Evolutionary conservation across 2,329 filamentous ascomycete genomes (phyloP), one percentile per base, ranked within the genome.

Genomic region (Aspergillus puulaauensis): DNA sequence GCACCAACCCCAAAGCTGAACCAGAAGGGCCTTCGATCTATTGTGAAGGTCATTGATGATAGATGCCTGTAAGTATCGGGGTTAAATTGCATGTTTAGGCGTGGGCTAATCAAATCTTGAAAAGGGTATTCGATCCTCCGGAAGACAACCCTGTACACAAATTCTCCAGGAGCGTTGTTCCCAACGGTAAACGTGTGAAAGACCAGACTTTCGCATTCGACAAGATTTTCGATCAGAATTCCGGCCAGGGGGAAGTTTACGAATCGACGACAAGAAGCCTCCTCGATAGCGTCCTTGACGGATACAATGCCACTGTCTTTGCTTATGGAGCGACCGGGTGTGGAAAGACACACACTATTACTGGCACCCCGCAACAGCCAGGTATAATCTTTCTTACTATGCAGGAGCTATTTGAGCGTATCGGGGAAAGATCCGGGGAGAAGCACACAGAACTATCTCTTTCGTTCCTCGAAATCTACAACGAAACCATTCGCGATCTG

Each of bases 361-460:
- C 89, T 3, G 95, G 95, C 64, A 97, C 93, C 0, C 79, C 91
- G 2, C 90, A 96, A 72, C 90, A 96, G 70, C 95, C 95, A 0
- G 95, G 95, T 57, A 98, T 99, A 69, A 99, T 99, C 73, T 99
- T 98, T 77, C 79, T 99, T 68, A 98, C 95, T 1, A 99, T 99
- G 93, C 93, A 98, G 75, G 95, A 99, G 76, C 81, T 99, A 23
- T 99, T 99, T 70, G 95, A 99, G 78, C 91, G 93, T 75, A 96
- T 99, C 65, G 80, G 82, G n/a, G 95, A 98, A 56, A 79, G 90
- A 54, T 88, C 88, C 61, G 86, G 90, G 57, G 92, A 96, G 60
- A 98, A 97, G 76, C 82, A 87, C 27, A 95, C 92, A 3, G 95
- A 98, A 69, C 81, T 99, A 54, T 91, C 93, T 0, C 84, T 99